phyloP scores from a whole-genome alignment of 2,329 filamentous ascomycete genomes.

The Aspergillus ruber region DNA sequence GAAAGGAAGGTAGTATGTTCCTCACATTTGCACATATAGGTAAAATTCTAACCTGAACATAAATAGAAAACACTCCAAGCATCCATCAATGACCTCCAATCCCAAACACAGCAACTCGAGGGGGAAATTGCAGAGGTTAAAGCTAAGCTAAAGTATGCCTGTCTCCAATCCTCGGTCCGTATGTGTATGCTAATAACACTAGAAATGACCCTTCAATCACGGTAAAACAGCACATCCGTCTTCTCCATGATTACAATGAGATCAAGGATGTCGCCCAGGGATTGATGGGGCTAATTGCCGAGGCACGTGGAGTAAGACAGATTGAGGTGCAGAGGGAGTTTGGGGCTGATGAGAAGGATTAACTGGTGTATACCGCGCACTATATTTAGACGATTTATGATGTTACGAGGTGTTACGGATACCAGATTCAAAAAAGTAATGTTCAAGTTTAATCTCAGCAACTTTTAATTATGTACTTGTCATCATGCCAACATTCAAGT shows the following conservation, averaged over 20 bases:
- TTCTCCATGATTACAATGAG: conserved; percentile 65
- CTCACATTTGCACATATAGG: background rate
- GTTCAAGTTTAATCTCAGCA: too few species aligned
- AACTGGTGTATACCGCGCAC: conserved; percentile 2
- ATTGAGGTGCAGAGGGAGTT: conserved; percentile 36
- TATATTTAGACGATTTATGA: background rate
- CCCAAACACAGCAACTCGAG: conserved; percentile 38
- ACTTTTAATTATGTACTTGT: too few species aligned
- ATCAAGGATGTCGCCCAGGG: conserved; percentile 63
- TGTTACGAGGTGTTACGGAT: background rate
- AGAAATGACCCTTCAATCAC: conserved; percentile 44
- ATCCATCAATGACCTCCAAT: conserved; percentile 37
- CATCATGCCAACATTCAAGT: too few species aligned
- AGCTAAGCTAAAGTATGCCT: conserved; percentile 31
- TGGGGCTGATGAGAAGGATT: conserved; percentile 34
- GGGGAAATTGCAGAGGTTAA: conserved; percentile 28
- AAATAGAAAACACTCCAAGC: conserved; percentile 16
- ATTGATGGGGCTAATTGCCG: conserved; percentile 61
- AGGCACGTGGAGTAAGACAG: conserved; percentile 53
- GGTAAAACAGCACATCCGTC: conserved; percentile 57
- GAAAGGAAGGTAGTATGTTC: conserved; percentile 23
- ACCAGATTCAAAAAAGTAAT: background rate
- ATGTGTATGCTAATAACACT: background rate
- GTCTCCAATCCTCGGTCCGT: background rate
- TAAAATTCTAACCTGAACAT: too few species aligned